Percentiles rank a stretch among this genome's conserved stretches.
These are phyloP conservation scores for Microascus cirrosus DNA, from an alignment of 2,329 filamentous ascomycete species.

Conservation along the genomic window DNA sequence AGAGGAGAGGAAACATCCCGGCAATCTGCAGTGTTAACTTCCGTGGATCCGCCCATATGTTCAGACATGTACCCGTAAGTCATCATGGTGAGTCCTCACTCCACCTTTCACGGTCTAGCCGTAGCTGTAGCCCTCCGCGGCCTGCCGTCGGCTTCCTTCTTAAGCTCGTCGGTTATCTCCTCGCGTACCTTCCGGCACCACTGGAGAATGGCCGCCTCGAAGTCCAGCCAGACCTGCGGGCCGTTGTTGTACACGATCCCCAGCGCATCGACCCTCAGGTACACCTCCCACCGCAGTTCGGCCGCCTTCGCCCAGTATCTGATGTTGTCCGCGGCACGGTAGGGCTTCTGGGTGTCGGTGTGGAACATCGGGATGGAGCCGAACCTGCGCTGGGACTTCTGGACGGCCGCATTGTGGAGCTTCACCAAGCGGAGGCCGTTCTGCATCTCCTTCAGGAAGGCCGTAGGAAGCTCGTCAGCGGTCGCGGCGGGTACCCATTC, in stretches of 20 bases:
- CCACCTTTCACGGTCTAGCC: background rate
- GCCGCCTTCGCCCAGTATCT: constrained; percentile 95
- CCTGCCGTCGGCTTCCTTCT: background rate
- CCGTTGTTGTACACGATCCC: constrained; percentile 70
- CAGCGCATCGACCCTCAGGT: constrained; percentile 74
- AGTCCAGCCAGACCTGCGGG: constrained; percentile 62
- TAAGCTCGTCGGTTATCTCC: constrained; percentile 64
- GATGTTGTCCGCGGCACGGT: constrained; percentile 86
- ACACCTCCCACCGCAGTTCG: constrained; percentile 84
- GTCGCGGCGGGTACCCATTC: constrained; percentile 46
- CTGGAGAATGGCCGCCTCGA: constrained; percentile 70
- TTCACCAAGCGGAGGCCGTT: constrained; percentile 74
- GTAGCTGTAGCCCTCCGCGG: background rate
- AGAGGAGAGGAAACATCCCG: background rate
- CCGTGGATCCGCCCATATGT: background rate
- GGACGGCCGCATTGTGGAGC: constrained; percentile 82
- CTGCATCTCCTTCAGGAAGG: constrained; percentile 62
- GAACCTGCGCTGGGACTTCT: constrained; percentile 75
- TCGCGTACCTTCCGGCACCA: constrained; percentile 78
- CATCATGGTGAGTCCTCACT: constrained; percentile 1
- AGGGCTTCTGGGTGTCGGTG: constrained; percentile 88
- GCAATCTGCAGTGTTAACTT: background rate
- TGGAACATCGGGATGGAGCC: constrained; percentile 83
- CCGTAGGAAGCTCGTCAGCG: constrained; percentile 45
- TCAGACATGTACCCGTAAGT: constrained; percentile 1